Percentiles rank a stretch among this genome's conserved stretches.
phyloP scores from a whole-genome alignment of 371 early-diverging fungal species.

The Umbelopsis sp. region DNA sequence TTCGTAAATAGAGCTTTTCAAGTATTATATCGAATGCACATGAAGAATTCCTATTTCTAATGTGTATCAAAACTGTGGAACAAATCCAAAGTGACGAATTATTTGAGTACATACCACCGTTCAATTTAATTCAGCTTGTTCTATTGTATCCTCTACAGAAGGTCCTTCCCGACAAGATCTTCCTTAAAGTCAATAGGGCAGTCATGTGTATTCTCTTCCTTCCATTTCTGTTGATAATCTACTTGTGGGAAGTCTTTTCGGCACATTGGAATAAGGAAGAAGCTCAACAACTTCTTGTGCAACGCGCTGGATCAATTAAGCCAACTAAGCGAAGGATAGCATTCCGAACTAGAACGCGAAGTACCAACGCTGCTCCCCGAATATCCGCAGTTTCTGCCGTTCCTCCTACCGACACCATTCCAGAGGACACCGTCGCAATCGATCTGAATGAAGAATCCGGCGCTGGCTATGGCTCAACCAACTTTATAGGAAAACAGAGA shows the following conservation, averaged over 20 bases:
- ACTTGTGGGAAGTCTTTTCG: constrained; percentile 29
- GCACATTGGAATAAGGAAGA: neutral
- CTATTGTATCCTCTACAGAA: constrained; percentile 32
- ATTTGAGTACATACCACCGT: constrained; percentile 42
- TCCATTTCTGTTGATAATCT: constrained; percentile 35
- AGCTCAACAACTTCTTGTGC: neutral
- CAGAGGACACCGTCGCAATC: neutral
- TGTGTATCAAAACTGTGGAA: constrained; percentile 43
- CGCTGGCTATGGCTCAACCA: neutral
- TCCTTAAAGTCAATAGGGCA: constrained; percentile 28
- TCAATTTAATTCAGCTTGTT: constrained; percentile 37
- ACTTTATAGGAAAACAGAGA: neutral
- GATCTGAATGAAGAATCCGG: neutral
- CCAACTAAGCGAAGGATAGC: neutral
- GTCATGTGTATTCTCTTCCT: constrained; percentile 36
- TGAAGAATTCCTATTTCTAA: constrained; percentile 43
- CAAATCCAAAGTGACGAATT: constrained; percentile 42
- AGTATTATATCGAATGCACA: constrained; percentile 35
- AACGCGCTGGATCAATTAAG: neutral
- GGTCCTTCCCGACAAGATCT: constrained; percentile 23
- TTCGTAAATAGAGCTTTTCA: constrained; percentile 8
- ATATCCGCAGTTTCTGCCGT: constrained; percentile 3
- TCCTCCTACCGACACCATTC: neutral
- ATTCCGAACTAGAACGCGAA: constrained; percentile 7
- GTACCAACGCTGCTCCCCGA: constrained; percentile 6